Evolutionary conservation across 495 filamentous ascomycete genomes (phyloP).

Genomic region (Lepidopterella palustris): DNA sequence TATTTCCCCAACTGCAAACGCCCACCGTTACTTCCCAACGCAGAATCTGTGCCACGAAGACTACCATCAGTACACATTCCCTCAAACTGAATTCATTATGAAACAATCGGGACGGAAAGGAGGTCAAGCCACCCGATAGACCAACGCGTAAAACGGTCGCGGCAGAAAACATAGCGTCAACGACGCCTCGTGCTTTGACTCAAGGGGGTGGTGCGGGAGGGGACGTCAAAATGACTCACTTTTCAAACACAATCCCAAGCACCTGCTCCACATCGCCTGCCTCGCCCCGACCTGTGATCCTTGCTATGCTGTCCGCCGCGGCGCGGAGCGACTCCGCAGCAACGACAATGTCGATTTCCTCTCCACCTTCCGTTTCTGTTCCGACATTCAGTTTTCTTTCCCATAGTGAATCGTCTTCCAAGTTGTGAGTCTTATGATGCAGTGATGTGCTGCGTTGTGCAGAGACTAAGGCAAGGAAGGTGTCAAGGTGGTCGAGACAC

Average conservation of each 20-base stretch:
- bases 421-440: neutral
- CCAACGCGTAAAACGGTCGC: neutral
- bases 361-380: slow-evolving; percentile 30
- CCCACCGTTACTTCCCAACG: slow-evolving; percentile 55
- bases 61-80: slow-evolving; percentile 27
- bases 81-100: slow-evolving; percentile 21
- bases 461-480: slow-evolving; percentile 48
- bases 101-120: neutral
- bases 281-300: slow-evolving; percentile 82
- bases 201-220: neutral
- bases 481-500: slow-evolving; percentile 61
- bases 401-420: neutral
- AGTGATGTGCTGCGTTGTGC: slow-evolving; percentile 27
- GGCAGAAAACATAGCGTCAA: too few species aligned
- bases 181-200: slow-evolving; percentile 1
- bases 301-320: slow-evolving; percentile 71
- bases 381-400: slow-evolving; percentile 32
- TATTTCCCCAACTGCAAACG: neutral
- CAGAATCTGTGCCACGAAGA: slow-evolving; percentile 45
- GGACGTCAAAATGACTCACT: slow-evolving; percentile 47
- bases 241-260: slow-evolving; percentile 95
- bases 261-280: slow-evolving; percentile 94
- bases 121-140: neutral
- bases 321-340: slow-evolving; percentile 85
- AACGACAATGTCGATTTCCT: slow-evolving; percentile 71